A percentile compares a stretch with the other conserved stretches of the same genome.
phyloP scores from a whole-genome alignment of 2,329 filamentous ascomycete species.

The Myriosclerotinia duriaeana region DNA sequence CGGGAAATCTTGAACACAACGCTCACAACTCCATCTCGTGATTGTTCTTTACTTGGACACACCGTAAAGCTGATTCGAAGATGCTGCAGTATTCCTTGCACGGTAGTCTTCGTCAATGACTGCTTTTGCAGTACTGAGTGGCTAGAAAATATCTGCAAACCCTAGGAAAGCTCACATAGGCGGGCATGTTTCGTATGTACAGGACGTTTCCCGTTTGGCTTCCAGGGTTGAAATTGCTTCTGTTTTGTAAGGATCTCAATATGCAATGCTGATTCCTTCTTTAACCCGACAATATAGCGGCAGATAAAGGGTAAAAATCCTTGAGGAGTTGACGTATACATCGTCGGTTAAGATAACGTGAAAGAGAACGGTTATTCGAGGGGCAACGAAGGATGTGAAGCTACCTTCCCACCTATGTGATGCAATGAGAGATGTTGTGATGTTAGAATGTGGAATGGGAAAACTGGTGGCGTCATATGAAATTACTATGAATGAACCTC shows the following conservation, averaged over 20 bases:
- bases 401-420: neutral
- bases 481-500: neutral
- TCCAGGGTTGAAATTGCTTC: slow-evolving; percentile 1
- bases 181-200: neutral
- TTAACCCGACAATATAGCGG: neutral
- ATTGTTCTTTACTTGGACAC: slow-evolving; percentile 9
- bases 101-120: slow-evolving; percentile 8
- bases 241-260: neutral
- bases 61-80: slow-evolving; percentile 1
- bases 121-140: slow-evolving; percentile 2
- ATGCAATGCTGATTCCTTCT: neutral
- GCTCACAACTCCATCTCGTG: slow-evolving; percentile 2
- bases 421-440: neutral
- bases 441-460: neutral
- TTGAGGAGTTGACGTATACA: slow-evolving; percentile 4
- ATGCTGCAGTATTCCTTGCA: slow-evolving; percentile 12
- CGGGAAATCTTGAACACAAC: slow-evolving; percentile 21
- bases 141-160: neutral
- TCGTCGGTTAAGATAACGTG: neutral
- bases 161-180: neutral
- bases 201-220: neutral
- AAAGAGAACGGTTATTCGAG: neutral
- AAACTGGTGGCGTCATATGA: slow-evolving; percentile 2
- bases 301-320: neutral
- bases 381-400: neutral